These are phyloP conservation scores for Neurospora hispaniola DNA, from an alignment of 495 filamentous ascomycete species.

Conservation along the genomic window DNA sequence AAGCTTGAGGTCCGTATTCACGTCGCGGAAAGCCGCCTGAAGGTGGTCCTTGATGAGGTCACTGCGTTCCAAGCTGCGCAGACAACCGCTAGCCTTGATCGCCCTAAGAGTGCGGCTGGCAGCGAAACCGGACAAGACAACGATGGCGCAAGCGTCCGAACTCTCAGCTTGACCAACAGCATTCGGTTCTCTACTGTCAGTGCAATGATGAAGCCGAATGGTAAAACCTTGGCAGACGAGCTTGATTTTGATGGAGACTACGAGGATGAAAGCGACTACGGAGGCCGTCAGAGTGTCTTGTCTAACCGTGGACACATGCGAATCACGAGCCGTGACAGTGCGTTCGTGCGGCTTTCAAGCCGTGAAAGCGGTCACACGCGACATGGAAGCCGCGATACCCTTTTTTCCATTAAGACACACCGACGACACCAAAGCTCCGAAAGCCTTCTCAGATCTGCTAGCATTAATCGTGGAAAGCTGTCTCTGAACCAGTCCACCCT, in stretches of 20 bases:
- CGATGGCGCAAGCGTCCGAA: constrained; percentile 68
- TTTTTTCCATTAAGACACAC: constrained; percentile 30
- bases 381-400: constrained; percentile 34
- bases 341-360: background rate
- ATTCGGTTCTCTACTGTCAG: constrained; percentile 61
- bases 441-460: constrained; percentile 38
- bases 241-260: constrained; percentile 73
- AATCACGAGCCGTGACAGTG: constrained; percentile 22
- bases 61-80: constrained; percentile 59
- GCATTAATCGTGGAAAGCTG: constrained; percentile 36
- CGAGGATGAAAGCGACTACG: constrained; percentile 46
- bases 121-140: constrained; percentile 45
- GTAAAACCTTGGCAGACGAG: constrained; percentile 80
- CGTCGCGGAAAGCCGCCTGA: constrained; percentile 76
- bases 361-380: constrained; percentile 16
- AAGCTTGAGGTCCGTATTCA: constrained; percentile 74
- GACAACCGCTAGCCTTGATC: constrained; percentile 25
- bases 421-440: constrained; percentile 40
- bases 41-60: constrained; percentile 73
- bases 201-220: constrained; percentile 44
- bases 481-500: constrained; percentile 37
- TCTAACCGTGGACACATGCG: constrained; percentile 31
- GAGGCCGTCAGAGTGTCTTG: constrained; percentile 43
- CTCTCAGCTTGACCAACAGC: constrained; percentile 66
- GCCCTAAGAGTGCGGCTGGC: constrained; percentile 41